Base-by-base conservation (phyloP, 768 basidiomycete species). In the Pluteus cervinus region DNA sequence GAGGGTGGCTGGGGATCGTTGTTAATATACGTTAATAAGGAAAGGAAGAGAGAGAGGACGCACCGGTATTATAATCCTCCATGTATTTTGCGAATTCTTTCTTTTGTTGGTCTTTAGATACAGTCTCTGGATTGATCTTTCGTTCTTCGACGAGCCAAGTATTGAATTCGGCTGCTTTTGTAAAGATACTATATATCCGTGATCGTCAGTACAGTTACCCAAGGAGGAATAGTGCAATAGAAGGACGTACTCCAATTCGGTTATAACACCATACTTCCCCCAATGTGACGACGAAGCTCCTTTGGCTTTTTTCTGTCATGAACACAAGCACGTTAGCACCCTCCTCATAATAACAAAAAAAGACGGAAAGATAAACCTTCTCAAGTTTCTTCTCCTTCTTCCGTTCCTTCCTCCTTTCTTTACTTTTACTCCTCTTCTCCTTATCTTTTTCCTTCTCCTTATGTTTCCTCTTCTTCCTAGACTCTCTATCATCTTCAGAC, bases 81-180 rank as follows among this genome's bases (percentile, higher is more conserved):
- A 86, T 75, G 50, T 85, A 93, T 15, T 72, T 69, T 4, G 76
- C 66, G 55, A 93, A 96, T 52, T 91, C 86, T 49, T 89, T 91
- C 61, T 79, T 82, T 42, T 76, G 80, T 45, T 84, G 82, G 33
- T 93, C 89, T 50, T 89, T 92, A 10, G 82, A 73, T 31, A 91
- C 68, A 3, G 82, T 83, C 61, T 94, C 92, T 0, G 91, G 90
- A 53, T 94, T 94, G 47, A 90, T 69, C 54, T 83, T 87, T 31
- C 86, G 79, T 54, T 96, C 92, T 56, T 96, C 92, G 9, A 96
- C 79, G 4, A 94, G 77, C 92, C 92, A 96, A 2, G 86, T 76
- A 37, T 86, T 74, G 57, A 94, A 96, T 60, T 96, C 92, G 42
- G 80, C 74, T 21, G 76, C 77, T 52, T 90, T 93, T 39, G 71